These are phyloP conservation scores for Sporothrix luriei DNA, from an alignment of 2,329 filamentous ascomycete genomes.

Conservation along the genomic window DNA sequence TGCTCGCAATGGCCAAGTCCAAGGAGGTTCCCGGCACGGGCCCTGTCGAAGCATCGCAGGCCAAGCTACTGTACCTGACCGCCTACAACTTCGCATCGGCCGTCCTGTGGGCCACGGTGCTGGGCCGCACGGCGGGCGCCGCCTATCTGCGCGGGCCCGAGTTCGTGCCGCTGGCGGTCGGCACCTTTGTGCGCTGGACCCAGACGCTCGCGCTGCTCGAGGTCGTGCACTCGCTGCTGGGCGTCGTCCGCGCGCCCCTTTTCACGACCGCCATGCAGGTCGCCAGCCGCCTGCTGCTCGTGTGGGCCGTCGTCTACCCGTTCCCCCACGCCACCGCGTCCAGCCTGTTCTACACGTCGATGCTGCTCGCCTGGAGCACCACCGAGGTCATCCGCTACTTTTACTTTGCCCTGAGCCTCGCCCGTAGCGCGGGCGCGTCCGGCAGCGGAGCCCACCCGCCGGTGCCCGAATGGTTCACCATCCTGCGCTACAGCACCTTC, in stretches of 20 bases:
- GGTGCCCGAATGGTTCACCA: slow-evolving; percentile 60
- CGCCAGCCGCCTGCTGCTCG: slow-evolving; percentile 79
- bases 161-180: slow-evolving; percentile 63
- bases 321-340: slow-evolving; percentile 67
- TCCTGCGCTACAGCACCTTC: slow-evolving; percentile 91
- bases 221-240: slow-evolving; percentile 75
- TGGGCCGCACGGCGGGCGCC: slow-evolving; percentile 65
- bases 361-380: slow-evolving; percentile 84
- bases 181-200: slow-evolving; percentile 72
- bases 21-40: slow-evolving; percentile 28
- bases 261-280: slow-evolving; percentile 90
- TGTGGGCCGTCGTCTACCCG: slow-evolving; percentile 78
- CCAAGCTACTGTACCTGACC: slow-evolving; percentile 72
- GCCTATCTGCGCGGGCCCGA: slow-evolving; percentile 58
- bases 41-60: slow-evolving; percentile 44
- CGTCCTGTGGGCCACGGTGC: slow-evolving; percentile 74
- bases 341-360: slow-evolving; percentile 67
- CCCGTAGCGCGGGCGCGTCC: slow-evolving; percentile 43
- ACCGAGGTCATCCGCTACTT: slow-evolving; percentile 93
- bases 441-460: slow-evolving; percentile 46
- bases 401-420: slow-evolving; percentile 79
- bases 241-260: slow-evolving; percentile 82
- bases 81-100: slow-evolving; percentile 82
- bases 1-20: not conserved
- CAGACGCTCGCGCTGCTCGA: slow-evolving; percentile 85